phyloP scores from a whole-genome alignment of 2,329 filamentous ascomycete species.

The Alternaria conjuncta region DNA sequence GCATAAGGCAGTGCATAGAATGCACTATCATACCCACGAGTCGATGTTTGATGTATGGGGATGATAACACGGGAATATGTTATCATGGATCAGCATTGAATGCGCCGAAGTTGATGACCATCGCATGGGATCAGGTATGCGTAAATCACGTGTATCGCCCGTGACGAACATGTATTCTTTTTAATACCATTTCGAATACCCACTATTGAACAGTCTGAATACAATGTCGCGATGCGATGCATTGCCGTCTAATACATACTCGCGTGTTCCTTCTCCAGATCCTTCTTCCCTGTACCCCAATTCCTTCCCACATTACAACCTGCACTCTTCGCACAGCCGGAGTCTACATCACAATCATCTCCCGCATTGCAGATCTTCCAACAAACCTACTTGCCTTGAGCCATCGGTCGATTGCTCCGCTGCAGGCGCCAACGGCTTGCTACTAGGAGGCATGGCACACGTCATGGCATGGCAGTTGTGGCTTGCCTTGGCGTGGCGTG shows the following conservation, averaged over 20 bases:
- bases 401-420: background rate
- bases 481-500: background rate
- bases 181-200: constrained; percentile 13
- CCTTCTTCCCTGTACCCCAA: background rate
- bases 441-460: background rate
- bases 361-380: background rate
- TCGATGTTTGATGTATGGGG: background rate
- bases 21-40: background rate
- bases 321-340: background rate
- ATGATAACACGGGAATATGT: background rate
- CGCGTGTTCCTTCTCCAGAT: background rate
- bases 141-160: background rate
- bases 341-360: background rate
- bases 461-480: background rate
- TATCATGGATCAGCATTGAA: background rate
- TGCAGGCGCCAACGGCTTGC: background rate
- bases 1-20: constrained; percentile 1
- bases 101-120: background rate
- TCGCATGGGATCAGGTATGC: background rate
- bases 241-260: background rate
- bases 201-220: background rate
- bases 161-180: constrained; percentile 4
- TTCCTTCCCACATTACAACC: background rate
- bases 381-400: background rate
- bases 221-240: background rate